Base-by-base conservation (phyloP, 2,329 filamentous ascomycete genomes). In the Ceratocystis ficicola region DNA sequence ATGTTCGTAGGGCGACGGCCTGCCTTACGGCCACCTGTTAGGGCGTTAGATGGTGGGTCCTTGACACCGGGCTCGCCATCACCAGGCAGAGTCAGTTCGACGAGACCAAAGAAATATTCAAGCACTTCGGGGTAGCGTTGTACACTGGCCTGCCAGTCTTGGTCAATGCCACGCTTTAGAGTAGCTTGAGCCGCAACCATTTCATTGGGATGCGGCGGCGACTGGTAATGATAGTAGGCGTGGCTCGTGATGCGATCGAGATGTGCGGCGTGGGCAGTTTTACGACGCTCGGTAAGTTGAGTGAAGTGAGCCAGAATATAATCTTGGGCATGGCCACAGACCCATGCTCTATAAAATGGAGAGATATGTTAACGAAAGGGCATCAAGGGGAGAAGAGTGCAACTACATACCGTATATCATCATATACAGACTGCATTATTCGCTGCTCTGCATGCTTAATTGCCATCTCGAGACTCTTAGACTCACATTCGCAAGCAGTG, bases 111-210 rank as follows among this genome's bases (percentile, higher is more conserved):
- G 73, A 88, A 92, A 75, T 92, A 90, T 74, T 90, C 86, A 65
- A 93, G 78, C n/a, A 92, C 85, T 72, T 91, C 87, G 3, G 88
- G 89, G 71, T 92, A 93, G 65, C 85, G 81, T 71, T 89, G 83
- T 48, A 91, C 88, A 61, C 85, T 87, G 36, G 83, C 80, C 71
- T 86, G 83, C 88, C 88, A 93, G 76, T 91, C 88, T 68, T 88
- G 85, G 71, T 91, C 87, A 71, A 91, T 87, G 68, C 87, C 87
- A 62, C 83, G 81, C 75, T 90, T 89, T 68, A 90, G 79, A 62
- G 81, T 79, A 17, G 79, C 79, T 71, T 90, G 82, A 28, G 86
- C 87, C 66, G 82, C 80, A 48, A 80, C 77, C 64, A 90, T 81
- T 72, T 90, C 81, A 69, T 76, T 79, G 30, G 83, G 84, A 68